A percentile compares a stretch with the other conserved stretches of the same genome.
Evolutionary conservation across 2,329 filamentous ascomycete species (phyloP).

Genomic region (Fusarium praegraminearum): DNA sequence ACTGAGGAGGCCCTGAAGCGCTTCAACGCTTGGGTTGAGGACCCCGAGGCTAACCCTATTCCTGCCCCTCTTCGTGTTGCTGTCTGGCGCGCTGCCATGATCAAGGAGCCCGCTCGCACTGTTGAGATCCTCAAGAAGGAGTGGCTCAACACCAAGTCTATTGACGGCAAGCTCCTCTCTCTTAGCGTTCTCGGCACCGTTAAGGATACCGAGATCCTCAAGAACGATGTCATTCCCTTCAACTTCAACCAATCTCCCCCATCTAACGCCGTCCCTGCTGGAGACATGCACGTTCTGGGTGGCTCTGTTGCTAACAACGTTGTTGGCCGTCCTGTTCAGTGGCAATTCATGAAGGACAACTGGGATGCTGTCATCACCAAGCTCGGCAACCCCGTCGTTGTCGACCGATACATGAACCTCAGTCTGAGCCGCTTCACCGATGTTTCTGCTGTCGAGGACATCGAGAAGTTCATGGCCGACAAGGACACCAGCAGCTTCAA

Average conservation of each 20-base stretch:
- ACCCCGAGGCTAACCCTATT: conserved; percentile 75
- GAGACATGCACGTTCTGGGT: conserved; percentile 89
- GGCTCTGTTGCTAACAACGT: conserved; percentile 78
- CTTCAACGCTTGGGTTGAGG: conserved; percentile 82
- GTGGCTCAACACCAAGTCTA: conserved; percentile 82
- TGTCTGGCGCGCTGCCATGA: conserved; percentile 83
- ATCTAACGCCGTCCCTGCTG: conserved; percentile 77
- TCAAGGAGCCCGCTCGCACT: conserved; percentile 73
- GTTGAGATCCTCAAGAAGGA: conserved; percentile 86
- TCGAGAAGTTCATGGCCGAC: conserved; percentile 83
- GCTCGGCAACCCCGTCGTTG: conserved; percentile 84
- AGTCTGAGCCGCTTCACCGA: conserved; percentile 84
- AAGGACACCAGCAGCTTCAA: conserved; percentile 91
- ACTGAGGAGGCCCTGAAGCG: conserved; percentile 79
- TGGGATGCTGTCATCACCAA: conserved; percentile 80
- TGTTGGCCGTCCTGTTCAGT: conserved; percentile 78
- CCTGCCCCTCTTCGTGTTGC: conserved; percentile 84
- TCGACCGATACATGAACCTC: conserved; percentile 88
- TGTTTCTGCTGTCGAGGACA: conserved; percentile 76
- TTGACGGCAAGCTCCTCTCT: conserved; percentile 91
- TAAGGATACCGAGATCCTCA: conserved; percentile 75
- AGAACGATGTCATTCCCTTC: conserved; percentile 76
- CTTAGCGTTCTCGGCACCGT: conserved; percentile 81
- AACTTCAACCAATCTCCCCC: conserved; percentile 76
- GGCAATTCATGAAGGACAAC: conserved; percentile 87